Percentiles rank a stretch among this genome's conserved stretches.
Evolutionary conservation across 352 stramenopile species (phyloP).

Genomic region (Phytophthora boehmeriae): DNA sequence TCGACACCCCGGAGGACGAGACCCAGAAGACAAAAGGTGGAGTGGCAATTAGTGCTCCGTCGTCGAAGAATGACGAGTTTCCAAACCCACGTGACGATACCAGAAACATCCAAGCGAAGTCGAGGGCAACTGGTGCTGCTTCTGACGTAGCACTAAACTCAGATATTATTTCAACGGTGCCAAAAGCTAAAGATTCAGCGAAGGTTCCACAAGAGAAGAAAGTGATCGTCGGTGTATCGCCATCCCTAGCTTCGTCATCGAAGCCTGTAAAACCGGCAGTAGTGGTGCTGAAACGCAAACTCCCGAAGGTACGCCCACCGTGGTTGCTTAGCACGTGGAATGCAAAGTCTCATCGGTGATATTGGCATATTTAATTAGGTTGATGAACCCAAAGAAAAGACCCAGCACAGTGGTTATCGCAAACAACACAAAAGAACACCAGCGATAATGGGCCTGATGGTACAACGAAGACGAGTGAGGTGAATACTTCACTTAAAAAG

Average conservation of each 20-base stretch:
- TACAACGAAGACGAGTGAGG: background rate
- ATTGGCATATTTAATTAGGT: background rate
- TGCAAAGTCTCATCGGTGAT: background rate
- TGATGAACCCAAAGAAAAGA: background rate
- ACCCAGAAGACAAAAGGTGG: conserved; percentile 2
- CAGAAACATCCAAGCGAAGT: conserved; percentile 11
- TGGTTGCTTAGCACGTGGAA: background rate
- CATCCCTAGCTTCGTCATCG: background rate
- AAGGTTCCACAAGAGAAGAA: background rate
- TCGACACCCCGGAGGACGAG: background rate
- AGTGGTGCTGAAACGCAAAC: background rate
- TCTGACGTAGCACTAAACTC: background rate
- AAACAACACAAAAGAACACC: background rate
- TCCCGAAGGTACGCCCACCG: background rate
- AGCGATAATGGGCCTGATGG: background rate
- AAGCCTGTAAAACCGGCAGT: background rate
- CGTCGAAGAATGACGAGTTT: conserved; percentile 8
- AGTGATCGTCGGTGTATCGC: background rate
- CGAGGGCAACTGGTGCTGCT: background rate
- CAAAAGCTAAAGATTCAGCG: background rate
- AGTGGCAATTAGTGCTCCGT: background rate
- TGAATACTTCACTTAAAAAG: background rate
- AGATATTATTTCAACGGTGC: background rate
- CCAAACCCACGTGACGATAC: conserved; percentile 4
- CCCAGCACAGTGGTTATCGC: background rate